phyloP scores from a whole-genome alignment of 2,329 filamentous ascomycete species.

The Penicillium sp. region DNA sequence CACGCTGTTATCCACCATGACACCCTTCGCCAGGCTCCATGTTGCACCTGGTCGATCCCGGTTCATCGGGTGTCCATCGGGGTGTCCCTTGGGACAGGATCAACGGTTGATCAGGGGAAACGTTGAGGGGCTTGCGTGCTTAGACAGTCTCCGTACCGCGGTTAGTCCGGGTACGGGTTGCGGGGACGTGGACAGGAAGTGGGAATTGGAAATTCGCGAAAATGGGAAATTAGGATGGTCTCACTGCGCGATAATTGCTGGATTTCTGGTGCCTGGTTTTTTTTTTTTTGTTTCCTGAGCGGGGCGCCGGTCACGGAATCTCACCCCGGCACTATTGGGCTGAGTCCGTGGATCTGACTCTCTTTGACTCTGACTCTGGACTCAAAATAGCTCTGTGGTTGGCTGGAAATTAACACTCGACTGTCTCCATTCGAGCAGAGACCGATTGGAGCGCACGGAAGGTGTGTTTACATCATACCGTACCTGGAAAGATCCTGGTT shows the following conservation, averaged over 20 bases:
- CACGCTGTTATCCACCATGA: constrained; percentile 4
- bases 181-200: neutral
- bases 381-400: too few species aligned
- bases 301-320: neutral
- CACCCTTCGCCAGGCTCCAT: constrained; percentile 6
- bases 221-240: constrained; percentile 14
- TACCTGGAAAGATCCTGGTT: neutral
- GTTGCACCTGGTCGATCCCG: constrained; percentile 17
- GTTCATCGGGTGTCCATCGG: constrained; percentile 9
- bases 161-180: neutral
- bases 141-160: neutral
- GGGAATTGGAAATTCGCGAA: constrained; percentile 2
- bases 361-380: too few species aligned
- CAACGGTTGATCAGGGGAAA: constrained; percentile 21
- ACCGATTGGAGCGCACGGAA: too few species aligned
- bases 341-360: neutral
- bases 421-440: too few species aligned
- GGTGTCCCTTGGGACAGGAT: constrained; percentile 6
- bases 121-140: constrained; percentile 2
- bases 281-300: neutral
- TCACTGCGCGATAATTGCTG: constrained; percentile 3
- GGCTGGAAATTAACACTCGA: too few species aligned
- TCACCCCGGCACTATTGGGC: neutral
- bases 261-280: constrained; percentile 8
- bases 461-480: neutral